Base-by-base conservation (phyloP, 108 stramenopile species). In the Mediolabrus comicus region DNA sequence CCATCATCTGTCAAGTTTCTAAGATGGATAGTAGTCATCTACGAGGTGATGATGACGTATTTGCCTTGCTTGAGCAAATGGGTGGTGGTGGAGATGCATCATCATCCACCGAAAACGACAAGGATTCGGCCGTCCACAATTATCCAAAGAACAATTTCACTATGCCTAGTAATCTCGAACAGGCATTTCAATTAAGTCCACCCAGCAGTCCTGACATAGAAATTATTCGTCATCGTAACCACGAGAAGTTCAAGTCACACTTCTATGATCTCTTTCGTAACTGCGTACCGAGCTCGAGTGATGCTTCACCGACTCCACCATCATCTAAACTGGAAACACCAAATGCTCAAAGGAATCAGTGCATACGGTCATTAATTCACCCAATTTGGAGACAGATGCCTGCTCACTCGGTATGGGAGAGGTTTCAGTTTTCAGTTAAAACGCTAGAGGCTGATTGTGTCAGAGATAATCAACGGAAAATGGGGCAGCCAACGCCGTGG, bases 201-300 rank as follows among this genome's bases (percentile, higher is more conserved):
- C 60, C 62, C 1, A 87, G 85, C 53, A 87, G 86, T 61, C 87
- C 91, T 6, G 69, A 77, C 0, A 79, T 86, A 8, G 91, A 92
- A 76, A 72, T 92, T 26, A 64, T 85, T 28, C 83, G 91, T 28
- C 84, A 86, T 53, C 81, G 91, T 22, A 74, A 68, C 34, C 84
- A 83, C 53, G 91, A 92, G 63, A 85, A 79, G 36, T 92, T 92
- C 82, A 87, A 87, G 65, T 31, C 79, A 6, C 65, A 70, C n/a
- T 77, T 86, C 41, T 63, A 72, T 26, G 81, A 79, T 25, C 27
- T 77, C 0, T 57, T 92, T 36, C 81, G 72, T 1, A 62, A 62
- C 17, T 79, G 53, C 43, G 74, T 52, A 12, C 38, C 71, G 3
- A 49, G 46, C 1, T n/a, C n/a, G n/a, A 24, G 6, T 49, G 46